These are phyloP conservation scores for Phytophthora cactorum DNA, from an alignment of 352 stramenopile species.

Conservation along the genomic window DNA sequence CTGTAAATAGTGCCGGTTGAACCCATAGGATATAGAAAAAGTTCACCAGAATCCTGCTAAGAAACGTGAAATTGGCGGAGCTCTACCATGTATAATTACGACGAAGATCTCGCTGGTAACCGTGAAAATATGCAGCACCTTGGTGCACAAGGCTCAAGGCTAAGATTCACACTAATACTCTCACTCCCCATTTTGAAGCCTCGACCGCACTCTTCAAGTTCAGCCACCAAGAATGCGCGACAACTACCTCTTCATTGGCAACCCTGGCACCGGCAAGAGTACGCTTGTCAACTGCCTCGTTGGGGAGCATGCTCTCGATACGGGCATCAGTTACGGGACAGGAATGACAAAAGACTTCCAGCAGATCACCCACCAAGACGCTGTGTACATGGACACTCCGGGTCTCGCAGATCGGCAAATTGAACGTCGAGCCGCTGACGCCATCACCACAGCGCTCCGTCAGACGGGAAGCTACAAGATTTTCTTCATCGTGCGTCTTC, in stretches of 20 bases:
- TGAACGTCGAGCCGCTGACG: background rate
- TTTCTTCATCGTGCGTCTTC: constrained; percentile 35
- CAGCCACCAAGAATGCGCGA: background rate
- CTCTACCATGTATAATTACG: no score
- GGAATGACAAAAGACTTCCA: constrained; percentile 26
- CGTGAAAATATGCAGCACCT: no score
- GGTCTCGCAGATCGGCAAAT: constrained; percentile 16
- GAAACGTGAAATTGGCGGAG: no score
- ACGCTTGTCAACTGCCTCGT: constrained; percentile 38
- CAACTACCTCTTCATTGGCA: constrained; percentile 27
- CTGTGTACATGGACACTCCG: constrained; percentile 37
- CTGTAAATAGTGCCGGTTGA: no score
- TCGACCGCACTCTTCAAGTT: background rate
- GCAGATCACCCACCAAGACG: constrained; percentile 7
- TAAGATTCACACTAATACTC: no score
- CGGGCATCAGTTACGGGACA: constrained; percentile 12
- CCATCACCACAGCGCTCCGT: constrained; percentile 22
- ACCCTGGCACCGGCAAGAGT: constrained; percentile 33
- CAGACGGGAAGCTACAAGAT: constrained; percentile 28
- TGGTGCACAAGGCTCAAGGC: no score
- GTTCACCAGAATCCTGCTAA: no score
- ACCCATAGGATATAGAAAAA: no score
- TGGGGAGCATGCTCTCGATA: constrained; percentile 5
- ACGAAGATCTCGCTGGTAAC: no score
- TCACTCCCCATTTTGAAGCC: no score